Conservation (phyloP, 2,329 filamentous ascomycete species). For the Ceratocystis alfenasii region DNA sequence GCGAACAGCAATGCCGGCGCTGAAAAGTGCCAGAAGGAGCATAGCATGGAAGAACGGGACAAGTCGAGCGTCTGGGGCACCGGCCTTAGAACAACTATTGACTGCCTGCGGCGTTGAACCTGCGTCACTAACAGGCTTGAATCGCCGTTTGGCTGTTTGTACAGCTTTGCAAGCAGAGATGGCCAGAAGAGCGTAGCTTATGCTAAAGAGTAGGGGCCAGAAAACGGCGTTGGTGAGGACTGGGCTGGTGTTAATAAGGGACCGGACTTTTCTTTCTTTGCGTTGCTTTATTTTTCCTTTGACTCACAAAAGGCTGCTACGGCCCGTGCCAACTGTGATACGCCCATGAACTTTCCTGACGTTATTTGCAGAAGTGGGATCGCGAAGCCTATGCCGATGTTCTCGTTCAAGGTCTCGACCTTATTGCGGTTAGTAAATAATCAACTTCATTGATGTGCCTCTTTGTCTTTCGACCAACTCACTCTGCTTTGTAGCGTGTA, state of each 20-base stretch:
- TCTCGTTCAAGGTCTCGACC: slow-evolving; percentile 40
- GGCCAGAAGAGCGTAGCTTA: slow-evolving; percentile 27
- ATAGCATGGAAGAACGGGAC: background rate
- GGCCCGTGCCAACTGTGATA: slow-evolving; percentile 32
- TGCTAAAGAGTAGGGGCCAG: slow-evolving; percentile 26
- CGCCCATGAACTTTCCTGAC: slow-evolving; percentile 28
- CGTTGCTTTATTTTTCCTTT: no score
- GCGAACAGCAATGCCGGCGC: slow-evolving; percentile 28
- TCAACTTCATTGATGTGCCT: no score
- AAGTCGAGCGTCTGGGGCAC: background rate
- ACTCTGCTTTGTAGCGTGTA: slow-evolving; percentile 17
- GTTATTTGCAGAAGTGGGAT: slow-evolving; percentile 39
- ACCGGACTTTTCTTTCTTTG: background rate
- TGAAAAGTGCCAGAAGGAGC: background rate
- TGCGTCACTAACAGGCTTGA: no score
- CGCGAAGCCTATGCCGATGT: slow-evolving; percentile 41
- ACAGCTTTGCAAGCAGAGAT: slow-evolving; percentile 24
- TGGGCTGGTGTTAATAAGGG: slow-evolving; percentile 21
- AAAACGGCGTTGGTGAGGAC: slow-evolving; percentile 31
- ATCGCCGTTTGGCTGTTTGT: background rate
- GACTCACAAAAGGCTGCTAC: slow-evolving; percentile 36
- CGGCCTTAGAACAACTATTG: background rate
- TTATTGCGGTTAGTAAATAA: slow-evolving; percentile 28
- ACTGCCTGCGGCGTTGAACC: background rate
- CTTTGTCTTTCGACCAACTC: background rate